Evolutionary conservation across 257 asterid genomes (phyloP).

Genomic region (Fraxinus pennsylvanica): DNA sequence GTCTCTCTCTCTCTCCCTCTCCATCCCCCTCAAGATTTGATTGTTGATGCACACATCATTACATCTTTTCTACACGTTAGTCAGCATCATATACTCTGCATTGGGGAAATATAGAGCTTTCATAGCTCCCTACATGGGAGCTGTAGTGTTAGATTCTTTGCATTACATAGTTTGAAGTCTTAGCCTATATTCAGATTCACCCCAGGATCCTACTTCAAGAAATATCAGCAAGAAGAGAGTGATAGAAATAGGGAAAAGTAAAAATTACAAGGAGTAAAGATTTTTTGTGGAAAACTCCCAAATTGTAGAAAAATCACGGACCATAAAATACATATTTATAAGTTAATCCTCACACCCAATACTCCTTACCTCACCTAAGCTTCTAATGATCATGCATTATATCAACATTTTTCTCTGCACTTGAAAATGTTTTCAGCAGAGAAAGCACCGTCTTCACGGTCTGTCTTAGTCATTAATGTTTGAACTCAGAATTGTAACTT

Average conservation of each 20-base stretch:
- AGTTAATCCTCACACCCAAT: neutral
- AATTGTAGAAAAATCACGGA: neutral
- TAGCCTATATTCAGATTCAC: neutral
- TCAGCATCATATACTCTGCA: neutral
- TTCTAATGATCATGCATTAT: neutral
- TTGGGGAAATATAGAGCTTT: neutral
- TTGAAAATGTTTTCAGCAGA: neutral
- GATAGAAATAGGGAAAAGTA: neutral
- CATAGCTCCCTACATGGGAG: neutral
- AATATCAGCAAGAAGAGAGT: neutral
- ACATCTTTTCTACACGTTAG: neutral
- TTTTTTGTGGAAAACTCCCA: neutral
- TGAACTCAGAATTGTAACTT: neutral
- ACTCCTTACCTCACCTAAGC: neutral
- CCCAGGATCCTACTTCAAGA: too few species aligned
- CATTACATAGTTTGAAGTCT: neutral
- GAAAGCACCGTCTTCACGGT: neutral
- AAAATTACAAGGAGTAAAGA: neutral
- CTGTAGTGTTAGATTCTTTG: neutral
- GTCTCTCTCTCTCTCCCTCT: constrained; percentile 18
- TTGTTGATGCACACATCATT: neutral
- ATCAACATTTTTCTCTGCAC: neutral
- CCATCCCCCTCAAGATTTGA: neutral
- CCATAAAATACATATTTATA: neutral
- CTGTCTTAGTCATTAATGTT: neutral